These are phyloP conservation scores for Pyricularia sp. DNA, from an alignment of 2,329 filamentous ascomycete genomes.

Conservation along the genomic window DNA sequence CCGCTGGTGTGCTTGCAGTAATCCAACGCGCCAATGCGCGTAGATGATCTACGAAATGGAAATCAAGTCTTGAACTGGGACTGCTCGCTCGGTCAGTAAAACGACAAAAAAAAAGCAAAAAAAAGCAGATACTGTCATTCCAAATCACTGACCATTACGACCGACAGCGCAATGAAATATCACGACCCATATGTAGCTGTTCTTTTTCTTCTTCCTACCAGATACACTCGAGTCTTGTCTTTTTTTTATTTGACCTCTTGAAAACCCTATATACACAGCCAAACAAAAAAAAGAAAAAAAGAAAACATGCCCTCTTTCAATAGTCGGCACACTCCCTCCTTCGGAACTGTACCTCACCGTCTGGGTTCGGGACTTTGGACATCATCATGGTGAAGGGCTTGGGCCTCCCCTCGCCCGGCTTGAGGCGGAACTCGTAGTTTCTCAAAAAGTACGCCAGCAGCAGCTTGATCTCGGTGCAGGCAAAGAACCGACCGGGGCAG, in stretches of 20 bases:
- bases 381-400: slow-evolving; percentile 29
- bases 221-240: background rate
- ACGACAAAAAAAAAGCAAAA: background rate
- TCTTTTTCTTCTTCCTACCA: background rate
- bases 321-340: slow-evolving; percentile 13
- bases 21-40: background rate
- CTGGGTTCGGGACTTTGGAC: slow-evolving; percentile 25
- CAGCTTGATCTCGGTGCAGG: slow-evolving; percentile 31
- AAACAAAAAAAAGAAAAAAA: too few relatives aligned
- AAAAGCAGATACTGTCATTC: background rate
- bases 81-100: background rate
- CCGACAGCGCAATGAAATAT: background rate
- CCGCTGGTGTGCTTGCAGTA: background rate
- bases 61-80: background rate
- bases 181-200: background rate
- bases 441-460: slow-evolving; percentile 27
- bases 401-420: slow-evolving; percentile 24
- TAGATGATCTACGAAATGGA: background rate
- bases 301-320: background rate
- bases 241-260: background rate
- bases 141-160: background rate
- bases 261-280: background rate
- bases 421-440: slow-evolving; percentile 27
- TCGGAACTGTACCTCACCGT: slow-evolving; percentile 26
- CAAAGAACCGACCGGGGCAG: slow-evolving; percentile 36